Conservation (phyloP, 257 asterid genomes). For the Schizonepeta tenuifolia region DNA sequence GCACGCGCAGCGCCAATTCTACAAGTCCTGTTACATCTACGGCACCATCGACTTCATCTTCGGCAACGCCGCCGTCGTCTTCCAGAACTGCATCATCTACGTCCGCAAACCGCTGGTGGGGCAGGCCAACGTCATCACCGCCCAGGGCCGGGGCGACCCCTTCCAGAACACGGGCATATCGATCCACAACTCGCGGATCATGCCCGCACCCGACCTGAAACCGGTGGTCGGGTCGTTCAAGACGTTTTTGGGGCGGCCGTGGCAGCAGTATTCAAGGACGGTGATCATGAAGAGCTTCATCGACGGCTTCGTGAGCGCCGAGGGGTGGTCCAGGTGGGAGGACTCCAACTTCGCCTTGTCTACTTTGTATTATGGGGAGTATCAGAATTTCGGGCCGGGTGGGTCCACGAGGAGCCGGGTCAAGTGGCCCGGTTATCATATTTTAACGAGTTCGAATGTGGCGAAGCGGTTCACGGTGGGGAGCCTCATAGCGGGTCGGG, state of each 20-base stretch:
- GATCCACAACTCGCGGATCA: constrained; percentile 66
- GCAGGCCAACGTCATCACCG: constrained; percentile 77
- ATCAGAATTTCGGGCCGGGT: constrained; percentile 72
- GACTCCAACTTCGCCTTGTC: constrained; percentile 60
- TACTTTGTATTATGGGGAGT: constrained; percentile 86
- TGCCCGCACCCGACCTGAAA: constrained; percentile 68
- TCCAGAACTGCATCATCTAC: constrained; percentile 76
- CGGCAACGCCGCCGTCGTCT: constrained; percentile 87
- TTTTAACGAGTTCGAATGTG: constrained; percentile 48
- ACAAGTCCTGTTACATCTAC: constrained; percentile 71
- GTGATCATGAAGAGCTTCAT: constrained; percentile 65
- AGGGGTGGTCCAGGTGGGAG: constrained; percentile 78
- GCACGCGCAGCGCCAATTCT: constrained; percentile 92
- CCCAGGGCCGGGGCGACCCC: constrained; percentile 89
- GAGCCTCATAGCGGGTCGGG: constrained; percentile 75
- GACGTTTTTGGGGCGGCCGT: constrained; percentile 82
- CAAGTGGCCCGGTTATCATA: constrained; percentile 76
- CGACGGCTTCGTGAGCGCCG: constrained; percentile 52
- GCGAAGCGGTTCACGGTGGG: constrained; percentile 72
- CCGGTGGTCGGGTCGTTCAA: constrained; percentile 47
- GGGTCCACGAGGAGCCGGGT: constrained; percentile 60
- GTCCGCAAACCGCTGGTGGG: constrained; percentile 74
- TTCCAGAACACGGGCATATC: constrained; percentile 90
- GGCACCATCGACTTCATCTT: constrained; percentile 90
- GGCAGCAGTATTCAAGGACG: constrained; percentile 82